These are phyloP conservation scores for Globisporangium okanoganense DNA, from an alignment of 352 stramenopile genomes.

Conservation along the genomic window DNA sequence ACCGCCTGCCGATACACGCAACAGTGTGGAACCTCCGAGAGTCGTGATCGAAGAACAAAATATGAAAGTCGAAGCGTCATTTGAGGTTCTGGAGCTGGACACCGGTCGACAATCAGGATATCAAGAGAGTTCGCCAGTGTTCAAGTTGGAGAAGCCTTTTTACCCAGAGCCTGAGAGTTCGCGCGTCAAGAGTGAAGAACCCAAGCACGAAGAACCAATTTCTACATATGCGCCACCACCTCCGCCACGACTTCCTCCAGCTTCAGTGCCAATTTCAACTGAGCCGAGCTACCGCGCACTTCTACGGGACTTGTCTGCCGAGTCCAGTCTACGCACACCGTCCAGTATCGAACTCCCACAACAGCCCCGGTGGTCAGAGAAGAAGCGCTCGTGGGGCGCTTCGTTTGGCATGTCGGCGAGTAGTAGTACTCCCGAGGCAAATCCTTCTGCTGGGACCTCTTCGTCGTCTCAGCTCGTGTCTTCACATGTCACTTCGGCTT, in stretches of 20 bases:
- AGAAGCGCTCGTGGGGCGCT: conserved; percentile 8
- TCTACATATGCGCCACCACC: not conserved
- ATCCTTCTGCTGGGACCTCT: not conserved
- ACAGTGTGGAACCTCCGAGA: not conserved
- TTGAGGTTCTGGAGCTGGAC: not conserved
- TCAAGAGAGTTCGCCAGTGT: not conserved
- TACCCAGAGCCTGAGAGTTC: not conserved
- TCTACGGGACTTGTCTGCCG: not conserved
- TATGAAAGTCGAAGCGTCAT: not conserved
- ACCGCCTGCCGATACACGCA: not conserved
- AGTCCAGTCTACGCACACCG: not conserved
- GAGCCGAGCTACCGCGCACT: not conserved
- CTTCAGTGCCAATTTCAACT: not conserved
- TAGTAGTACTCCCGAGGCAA: not conserved
- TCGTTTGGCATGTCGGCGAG: conserved; percentile 12
- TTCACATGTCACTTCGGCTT: not conserved
- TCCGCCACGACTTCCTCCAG: not conserved
- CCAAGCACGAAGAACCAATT: not conserved
- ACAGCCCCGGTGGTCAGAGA: conserved; percentile 4
- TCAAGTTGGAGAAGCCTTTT: not conserved
- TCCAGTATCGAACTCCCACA: not conserved
- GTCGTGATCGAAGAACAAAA: not conserved
- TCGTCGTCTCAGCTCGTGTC: not conserved
- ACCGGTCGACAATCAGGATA: not conserved
- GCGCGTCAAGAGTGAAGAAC: not conserved